Evolutionary conservation across 75 land plant species (phyloP).

Genomic region (Pinus taeda): DNA sequence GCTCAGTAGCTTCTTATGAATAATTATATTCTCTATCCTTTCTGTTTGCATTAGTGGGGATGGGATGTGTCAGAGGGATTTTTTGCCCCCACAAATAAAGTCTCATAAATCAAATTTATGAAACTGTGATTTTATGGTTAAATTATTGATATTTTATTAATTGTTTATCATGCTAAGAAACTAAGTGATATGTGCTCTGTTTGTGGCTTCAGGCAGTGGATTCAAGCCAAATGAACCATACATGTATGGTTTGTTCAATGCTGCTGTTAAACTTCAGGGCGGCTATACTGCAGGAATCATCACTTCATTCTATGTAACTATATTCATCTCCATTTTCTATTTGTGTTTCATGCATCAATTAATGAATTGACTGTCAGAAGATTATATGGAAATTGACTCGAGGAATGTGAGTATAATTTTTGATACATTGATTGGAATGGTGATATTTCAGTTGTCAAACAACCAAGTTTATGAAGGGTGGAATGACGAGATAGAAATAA

Average conservation of each 20-base stretch:
- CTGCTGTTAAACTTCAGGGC: constrained; percentile 22
- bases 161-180: no score
- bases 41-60: no score
- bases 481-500: constrained; percentile 22
- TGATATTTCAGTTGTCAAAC: neutral
- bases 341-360: neutral
- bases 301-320: constrained; percentile 43
- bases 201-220: constrained; percentile 56
- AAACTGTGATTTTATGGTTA: no score
- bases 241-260: constrained; percentile 25
- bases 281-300: constrained; percentile 24
- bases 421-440: neutral
- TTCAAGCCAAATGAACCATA: constrained; percentile 31
- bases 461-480: neutral
- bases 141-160: no score
- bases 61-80: no score
- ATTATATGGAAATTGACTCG: no score
- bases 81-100: no score
- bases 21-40: no score
- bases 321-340: neutral
- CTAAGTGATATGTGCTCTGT: no score
- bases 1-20: no score
- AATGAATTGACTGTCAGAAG: neutral
- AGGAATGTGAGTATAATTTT: no score
- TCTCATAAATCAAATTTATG: no score